Percentiles rank a stretch among this genome's conserved stretches.
These are phyloP conservation scores for Sordariomycetes sp. DNA, from an alignment of 2,329 filamentous ascomycete species.

Conservation along the genomic window DNA sequence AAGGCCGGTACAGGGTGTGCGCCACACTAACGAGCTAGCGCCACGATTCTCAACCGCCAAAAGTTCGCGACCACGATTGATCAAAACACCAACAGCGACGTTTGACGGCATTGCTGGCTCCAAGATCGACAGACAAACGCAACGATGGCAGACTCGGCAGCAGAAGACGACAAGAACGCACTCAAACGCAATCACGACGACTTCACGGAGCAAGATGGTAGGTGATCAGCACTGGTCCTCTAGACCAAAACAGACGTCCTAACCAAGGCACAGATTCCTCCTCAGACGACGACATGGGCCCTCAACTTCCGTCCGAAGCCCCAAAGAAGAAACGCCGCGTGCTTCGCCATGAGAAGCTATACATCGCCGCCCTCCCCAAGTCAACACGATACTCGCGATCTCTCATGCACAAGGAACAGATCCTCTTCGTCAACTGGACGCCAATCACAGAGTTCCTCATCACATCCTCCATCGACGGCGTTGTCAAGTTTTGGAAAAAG, in stretches of 20 bases:
- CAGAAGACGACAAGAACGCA: conserved; percentile 22
- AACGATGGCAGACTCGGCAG: conserved; percentile 16
- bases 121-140: no score
- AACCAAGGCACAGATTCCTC: conserved; percentile 49
- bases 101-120: no score
- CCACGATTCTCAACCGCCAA: no score
- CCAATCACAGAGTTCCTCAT: conserved; percentile 91
- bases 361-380: conserved; percentile 78
- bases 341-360: conserved; percentile 90
- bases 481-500: conserved; percentile 99
- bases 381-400: conserved; percentile 85
- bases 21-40: no score
- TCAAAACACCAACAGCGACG: no score
- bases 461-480: conserved; percentile 87
- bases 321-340: conserved; percentile 87
- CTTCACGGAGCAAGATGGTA: conserved; percentile 29
- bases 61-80: no score
- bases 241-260: background rate
- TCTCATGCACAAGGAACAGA: conserved; percentile 95
- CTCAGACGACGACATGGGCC: conserved; percentile 88
- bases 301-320: conserved; percentile 72
- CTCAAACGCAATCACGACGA: conserved; percentile 47
- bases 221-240: background rate
- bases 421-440: conserved; percentile 81
- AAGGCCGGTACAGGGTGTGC: no score